Conservation (phyloP, 306 rosid species). For the Glycine latifolia region DNA sequence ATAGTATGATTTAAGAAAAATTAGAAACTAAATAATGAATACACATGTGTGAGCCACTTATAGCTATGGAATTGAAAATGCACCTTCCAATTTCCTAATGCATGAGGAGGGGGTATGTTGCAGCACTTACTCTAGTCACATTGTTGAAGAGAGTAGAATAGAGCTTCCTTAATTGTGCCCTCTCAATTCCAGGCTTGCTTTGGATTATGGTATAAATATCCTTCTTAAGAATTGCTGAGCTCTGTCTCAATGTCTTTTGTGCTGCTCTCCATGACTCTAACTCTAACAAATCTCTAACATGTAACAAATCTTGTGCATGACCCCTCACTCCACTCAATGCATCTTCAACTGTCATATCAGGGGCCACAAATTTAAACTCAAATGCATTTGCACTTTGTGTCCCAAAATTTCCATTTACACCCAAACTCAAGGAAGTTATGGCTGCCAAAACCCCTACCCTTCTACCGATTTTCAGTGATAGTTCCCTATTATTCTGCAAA, state of each 20-base stretch:
- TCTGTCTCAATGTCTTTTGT: conserved; percentile 61
- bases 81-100: neutral
- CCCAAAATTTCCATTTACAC: conserved; percentile 33
- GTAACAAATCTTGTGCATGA: conserved; percentile 49
- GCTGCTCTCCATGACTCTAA: conserved; percentile 68
- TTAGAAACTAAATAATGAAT: neutral
- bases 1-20: neutral
- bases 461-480: conserved; percentile 44
- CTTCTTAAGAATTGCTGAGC: conserved; percentile 63
- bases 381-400: conserved; percentile 53
- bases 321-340: conserved; percentile 52
- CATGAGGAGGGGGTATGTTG: neutral
- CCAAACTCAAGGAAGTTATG: conserved; percentile 26
- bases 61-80: conserved; percentile 7
- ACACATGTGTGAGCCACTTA: neutral
- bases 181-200: conserved; percentile 66
- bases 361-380: conserved; percentile 56
- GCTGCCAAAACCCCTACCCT: conserved; percentile 13
- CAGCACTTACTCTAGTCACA: conserved; percentile 52
- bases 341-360: conserved; percentile 49
- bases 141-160: conserved; percentile 70
- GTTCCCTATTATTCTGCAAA: conserved; percentile 36
- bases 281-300: conserved; percentile 62
- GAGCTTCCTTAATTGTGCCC: conserved; percentile 72
- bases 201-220: conserved; percentile 73